Conservation (phyloP, 345 rosid species). For the thale cress (Arabidopsis thaliana) region TAIR10.1 NC_003070.9:7039001-7039500, state of each 20-base stretch:
- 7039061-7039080: slow-evolving; percentile 88
- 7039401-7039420: slow-evolving; percentile 82
- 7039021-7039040: slow-evolving; percentile 83
- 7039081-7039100: slow-evolving; percentile 97
- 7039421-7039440: slow-evolving; percentile 86
- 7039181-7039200: slow-evolving; percentile 88
- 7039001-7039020: slow-evolving; percentile 98
- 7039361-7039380: slow-evolving; percentile 97
- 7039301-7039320: slow-evolving; percentile 90
- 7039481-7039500: slow-evolving; percentile 79
- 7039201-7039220: slow-evolving; percentile 89
- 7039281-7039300: slow-evolving; percentile 95
- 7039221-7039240: slow-evolving; percentile 89
- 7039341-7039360: slow-evolving; percentile 62
- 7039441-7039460: slow-evolving; percentile 99
- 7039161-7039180: slow-evolving; percentile 88
- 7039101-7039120: slow-evolving; percentile 88
- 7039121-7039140: slow-evolving; percentile 68
- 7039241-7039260: slow-evolving; percentile 66
- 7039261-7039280: slow-evolving; percentile 65
- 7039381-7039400: slow-evolving; percentile 83
- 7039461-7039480: slow-evolving; percentile 98
- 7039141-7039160: slow-evolving; percentile 96
- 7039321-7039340: slow-evolving; percentile 69
- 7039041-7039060: slow-evolving; percentile 85